phyloP scores from a whole-genome alignment of 2,329 filamentous ascomycete genomes.

The Lasiodiplodia hormozganensis region DNA sequence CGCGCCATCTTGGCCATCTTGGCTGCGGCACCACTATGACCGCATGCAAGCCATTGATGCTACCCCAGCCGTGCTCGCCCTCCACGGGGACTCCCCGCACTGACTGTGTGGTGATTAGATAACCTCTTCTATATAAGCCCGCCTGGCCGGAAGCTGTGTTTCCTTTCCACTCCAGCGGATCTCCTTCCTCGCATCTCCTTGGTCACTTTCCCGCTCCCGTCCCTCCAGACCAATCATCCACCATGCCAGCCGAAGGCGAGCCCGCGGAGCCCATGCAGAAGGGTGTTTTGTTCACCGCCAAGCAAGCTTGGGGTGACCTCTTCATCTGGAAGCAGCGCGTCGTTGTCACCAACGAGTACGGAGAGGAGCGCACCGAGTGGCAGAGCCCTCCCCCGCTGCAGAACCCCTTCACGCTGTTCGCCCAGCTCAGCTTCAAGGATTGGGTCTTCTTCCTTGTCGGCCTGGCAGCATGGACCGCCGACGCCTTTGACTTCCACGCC shows the following conservation, averaged over 20 bases:
- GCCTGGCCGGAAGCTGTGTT: background rate
- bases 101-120: background rate
- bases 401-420: slow-evolving; percentile 74
- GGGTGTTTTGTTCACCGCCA: slow-evolving; percentile 69
- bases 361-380: slow-evolving; percentile 73
- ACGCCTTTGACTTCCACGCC: slow-evolving; percentile 85
- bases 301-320: slow-evolving; percentile 68
- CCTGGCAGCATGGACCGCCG: slow-evolving; percentile 77
- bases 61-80: slow-evolving; percentile 23
- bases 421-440: slow-evolving; percentile 67
- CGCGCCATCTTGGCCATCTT: slow-evolving; percentile 26
- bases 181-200: background rate
- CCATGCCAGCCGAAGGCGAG: slow-evolving; percentile 40
- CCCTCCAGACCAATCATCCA: slow-evolving; percentile 1
- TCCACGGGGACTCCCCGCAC: background rate
- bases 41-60: slow-evolving; percentile 14
- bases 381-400: slow-evolving; percentile 68
- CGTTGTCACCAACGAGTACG: slow-evolving; percentile 68
- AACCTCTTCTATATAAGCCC: slow-evolving; percentile 7
- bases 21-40: slow-evolving; percentile 14
- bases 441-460: slow-evolving; percentile 80
- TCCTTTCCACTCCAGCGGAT: slow-evolving; percentile 1
- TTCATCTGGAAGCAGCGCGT: slow-evolving; percentile 79
- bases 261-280: slow-evolving; percentile 72
- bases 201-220: background rate